Evolutionary conservation across 2,329 filamentous ascomycete species (phyloP).

Genomic region (Ascochyta viciae-villosae): DNA sequence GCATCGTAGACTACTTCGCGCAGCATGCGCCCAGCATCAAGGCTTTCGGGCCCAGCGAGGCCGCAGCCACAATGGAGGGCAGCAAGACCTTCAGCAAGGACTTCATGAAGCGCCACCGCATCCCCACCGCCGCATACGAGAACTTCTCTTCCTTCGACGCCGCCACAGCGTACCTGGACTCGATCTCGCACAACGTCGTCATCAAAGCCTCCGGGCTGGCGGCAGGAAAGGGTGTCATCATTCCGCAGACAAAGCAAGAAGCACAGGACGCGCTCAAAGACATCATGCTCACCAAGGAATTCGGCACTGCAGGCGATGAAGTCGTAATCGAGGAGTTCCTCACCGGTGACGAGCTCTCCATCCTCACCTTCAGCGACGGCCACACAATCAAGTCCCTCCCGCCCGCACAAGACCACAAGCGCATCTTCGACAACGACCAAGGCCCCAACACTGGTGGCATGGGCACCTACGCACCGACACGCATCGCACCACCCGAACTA

Average conservation of each 20-base stretch:
- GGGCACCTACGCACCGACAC: constrained; percentile 90
- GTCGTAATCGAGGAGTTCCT: constrained; percentile 96
- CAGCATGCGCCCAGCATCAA: constrained; percentile 64
- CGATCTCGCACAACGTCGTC: constrained; percentile 59
- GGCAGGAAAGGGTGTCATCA: constrained; percentile 93
- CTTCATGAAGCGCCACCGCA: constrained; percentile 90
- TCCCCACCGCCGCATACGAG: constrained; percentile 89
- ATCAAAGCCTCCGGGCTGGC: constrained; percentile 95
- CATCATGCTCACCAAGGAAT: constrained; percentile 89
- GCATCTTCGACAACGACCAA: constrained; percentile 86
- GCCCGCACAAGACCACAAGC: constrained; percentile 95
- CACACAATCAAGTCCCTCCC: constrained; percentile 83
- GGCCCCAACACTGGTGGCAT: constrained; percentile 97
- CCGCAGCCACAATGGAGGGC: constrained; percentile 89
- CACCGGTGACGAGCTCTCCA: constrained; percentile 88
- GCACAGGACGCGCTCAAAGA: constrained; percentile 81
- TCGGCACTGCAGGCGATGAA: constrained; percentile 84
- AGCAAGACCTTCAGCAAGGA: constrained; percentile 98
- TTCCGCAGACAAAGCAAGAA: constrained; percentile 81
- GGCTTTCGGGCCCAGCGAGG: constrained; percentile 84
- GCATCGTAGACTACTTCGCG: constrained; percentile 84
- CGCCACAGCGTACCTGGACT: constrained; percentile 72
- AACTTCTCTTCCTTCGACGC: constrained; percentile 83
- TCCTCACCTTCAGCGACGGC: constrained; percentile 91
- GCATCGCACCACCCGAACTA: constrained; percentile 63